These are phyloP conservation scores for Chlamydomonas urium DNA, from an alignment of 139 green algal genomes.

Conservation along the genomic window DNA sequence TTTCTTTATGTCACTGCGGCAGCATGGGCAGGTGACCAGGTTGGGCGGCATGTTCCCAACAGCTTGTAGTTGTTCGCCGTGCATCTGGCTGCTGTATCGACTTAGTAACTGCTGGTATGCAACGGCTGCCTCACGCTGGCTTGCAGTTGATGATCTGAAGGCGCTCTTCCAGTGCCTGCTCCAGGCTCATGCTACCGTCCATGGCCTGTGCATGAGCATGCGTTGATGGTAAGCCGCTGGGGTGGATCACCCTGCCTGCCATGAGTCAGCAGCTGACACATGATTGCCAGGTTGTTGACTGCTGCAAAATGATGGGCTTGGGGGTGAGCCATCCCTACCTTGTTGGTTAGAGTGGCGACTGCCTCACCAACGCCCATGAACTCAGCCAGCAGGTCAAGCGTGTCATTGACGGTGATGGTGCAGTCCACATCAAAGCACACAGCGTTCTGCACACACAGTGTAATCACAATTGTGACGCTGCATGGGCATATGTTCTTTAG, in stretches of 20 bases:
- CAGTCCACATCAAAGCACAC: slow-evolving; percentile 27
- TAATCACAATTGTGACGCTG: too few relatives aligned
- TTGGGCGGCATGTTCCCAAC: not conserved
- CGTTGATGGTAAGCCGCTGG: too few relatives aligned
- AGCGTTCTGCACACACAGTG: too few relatives aligned
- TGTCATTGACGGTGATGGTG: slow-evolving; percentile 57
- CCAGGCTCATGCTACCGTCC: slow-evolving; percentile 58
- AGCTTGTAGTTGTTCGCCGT: not conserved
- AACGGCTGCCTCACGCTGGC: too few relatives aligned
- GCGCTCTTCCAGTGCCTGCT: slow-evolving; percentile 45
- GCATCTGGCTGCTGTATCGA: not conserved
- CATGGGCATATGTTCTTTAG: too few relatives aligned
- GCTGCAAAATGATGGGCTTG: too few relatives aligned
- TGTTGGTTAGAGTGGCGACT: slow-evolving; percentile 49
- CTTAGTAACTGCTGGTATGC: too few relatives aligned
- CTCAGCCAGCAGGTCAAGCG: slow-evolving; percentile 58
- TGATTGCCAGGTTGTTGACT: too few relatives aligned
- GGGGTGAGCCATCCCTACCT: too few relatives aligned
- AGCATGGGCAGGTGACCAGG: not conserved
- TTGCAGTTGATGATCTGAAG: slow-evolving; percentile 61
- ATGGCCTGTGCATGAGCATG: slow-evolving; percentile 45
- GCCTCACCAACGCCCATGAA: slow-evolving; percentile 57
- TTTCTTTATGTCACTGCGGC: slow-evolving; percentile 40
- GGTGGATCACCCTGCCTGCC: too few relatives aligned
- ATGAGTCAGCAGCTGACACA: too few relatives aligned